Evolutionary conservation across 2,329 filamentous ascomycete species (phyloP), one percentile per base, ranked within the genome.

Genomic region (Arthrobotrys entomopaga): DNA sequence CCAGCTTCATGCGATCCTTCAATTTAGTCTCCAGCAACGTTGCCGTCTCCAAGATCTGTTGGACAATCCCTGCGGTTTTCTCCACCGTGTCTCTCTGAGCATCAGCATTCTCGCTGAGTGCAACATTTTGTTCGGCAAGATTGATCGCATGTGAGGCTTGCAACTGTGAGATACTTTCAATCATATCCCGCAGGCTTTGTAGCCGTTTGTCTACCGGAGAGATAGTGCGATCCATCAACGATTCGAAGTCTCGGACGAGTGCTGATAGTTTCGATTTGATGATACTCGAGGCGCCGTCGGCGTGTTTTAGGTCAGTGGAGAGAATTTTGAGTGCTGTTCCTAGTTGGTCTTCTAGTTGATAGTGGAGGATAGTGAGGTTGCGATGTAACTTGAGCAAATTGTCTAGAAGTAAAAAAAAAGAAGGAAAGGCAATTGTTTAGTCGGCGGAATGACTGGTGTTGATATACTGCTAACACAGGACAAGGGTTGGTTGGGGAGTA

Each of bases 361-460:
- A 57, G 8, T 74, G 63, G 4, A 74, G 49, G 2, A 67, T 13
- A 3, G 70, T 74, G 22, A 74, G 50, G 26, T 74, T 74, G 6
- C 52, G 63, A 24, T 74, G 63, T 10, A 74, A 57, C 16, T 42
- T 61, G n/a, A 74, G 70, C 3, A 74, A 40, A 19, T 66, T 74
- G 4, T 73, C 69, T 73, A 46, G 2, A 15, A 15, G 6, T 15
- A 40, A 43, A 1, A 8, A 34, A 24, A 10, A 13, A n/a, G 13
- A 61, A 52, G 20, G n/a, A n/a, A 24, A 53, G 19, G 42, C 20
- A n/a, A 42, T 56, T 1, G 3, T 54, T 19, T 34, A 34, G 29
- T 34, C 29, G 29, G 5, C 5, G 29, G 29, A 34, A n/a, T n/a
- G n/a, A n/a, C n/a, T 34, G 6, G 5, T 34, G 7, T 34, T 7